A percentile compares a stretch with the other conserved stretches of the same genome.
These are phyloP conservation scores for Plicaturopsis crispa DNA, from an alignment of 768 basidiomycete genomes.

Conservation along the genomic window DNA sequence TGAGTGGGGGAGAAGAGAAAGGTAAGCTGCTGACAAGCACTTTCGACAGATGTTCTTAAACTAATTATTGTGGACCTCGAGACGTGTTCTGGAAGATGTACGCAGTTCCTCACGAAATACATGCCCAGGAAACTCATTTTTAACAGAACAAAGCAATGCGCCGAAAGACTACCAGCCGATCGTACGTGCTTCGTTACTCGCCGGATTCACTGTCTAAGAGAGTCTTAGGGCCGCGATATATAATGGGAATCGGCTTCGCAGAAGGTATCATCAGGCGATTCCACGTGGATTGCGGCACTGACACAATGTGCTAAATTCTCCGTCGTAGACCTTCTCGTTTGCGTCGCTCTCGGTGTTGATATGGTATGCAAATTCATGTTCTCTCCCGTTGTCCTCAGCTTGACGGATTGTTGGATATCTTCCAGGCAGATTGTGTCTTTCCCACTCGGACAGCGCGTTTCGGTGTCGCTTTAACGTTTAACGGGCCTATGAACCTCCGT, in stretches of 20 bases:
- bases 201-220: conserved; percentile 7
- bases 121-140: conserved; percentile 8
- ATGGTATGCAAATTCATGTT: conserved; percentile 48
- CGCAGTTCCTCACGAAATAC: conserved; percentile 13
- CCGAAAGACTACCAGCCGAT: conserved; percentile 70
- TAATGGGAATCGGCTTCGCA: conserved; percentile 90
- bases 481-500: conserved; percentile 82
- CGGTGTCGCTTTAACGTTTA: conserved; percentile 79
- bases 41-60: background rate
- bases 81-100: conserved; percentile 85
- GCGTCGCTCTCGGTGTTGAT: conserved; percentile 86
- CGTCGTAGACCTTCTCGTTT: conserved; percentile 71
- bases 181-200: conserved; percentile 34
- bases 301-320: conserved; percentile 1
- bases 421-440: conserved; percentile 86
- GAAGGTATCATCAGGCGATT: conserved; percentile 48
- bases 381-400: background rate
- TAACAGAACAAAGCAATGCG: conserved; percentile 74
- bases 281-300: conserved; percentile 1
- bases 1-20: conserved; percentile 91
- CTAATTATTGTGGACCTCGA: conserved; percentile 21
- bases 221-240: conserved; percentile 71
- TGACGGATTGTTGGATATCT: conserved; percentile 1
- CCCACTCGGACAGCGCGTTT: conserved; percentile 90
- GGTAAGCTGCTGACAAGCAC: conserved; percentile 31